Percentiles rank a stretch among this genome's conserved stretches.
phyloP scores from a whole-genome alignment of 345 rosid genomes.

The Brassica carinata region DNA sequence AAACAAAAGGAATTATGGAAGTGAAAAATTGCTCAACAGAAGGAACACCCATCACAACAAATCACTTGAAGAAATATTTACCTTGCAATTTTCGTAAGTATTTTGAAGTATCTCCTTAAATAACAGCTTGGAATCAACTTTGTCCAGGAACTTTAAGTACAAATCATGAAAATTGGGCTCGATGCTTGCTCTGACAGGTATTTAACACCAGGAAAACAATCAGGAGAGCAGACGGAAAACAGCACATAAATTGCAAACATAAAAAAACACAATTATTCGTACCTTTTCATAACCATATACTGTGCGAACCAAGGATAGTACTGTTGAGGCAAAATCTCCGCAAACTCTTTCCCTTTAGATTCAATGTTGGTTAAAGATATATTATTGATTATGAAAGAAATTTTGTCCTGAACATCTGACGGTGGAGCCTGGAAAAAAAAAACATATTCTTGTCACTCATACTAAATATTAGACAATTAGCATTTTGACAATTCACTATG shows the following conservation, averaged over 20 bases:
- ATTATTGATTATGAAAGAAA: conserved; percentile 78
- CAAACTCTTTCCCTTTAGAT: conserved; percentile 68
- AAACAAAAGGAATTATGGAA: background rate
- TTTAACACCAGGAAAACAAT: background rate
- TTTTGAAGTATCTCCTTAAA: conserved; percentile 73
- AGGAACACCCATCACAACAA: background rate
- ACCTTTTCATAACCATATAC: conserved; percentile 96
- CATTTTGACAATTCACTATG: background rate
- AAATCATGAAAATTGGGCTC: conserved; percentile 86
- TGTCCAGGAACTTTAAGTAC: conserved; percentile 85
- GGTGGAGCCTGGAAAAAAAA: conserved; percentile 61
- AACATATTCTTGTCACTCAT: background rate
- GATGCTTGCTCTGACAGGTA: conserved; percentile 66
- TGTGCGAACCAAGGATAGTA: conserved; percentile 89
- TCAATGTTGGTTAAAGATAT: conserved; percentile 67
- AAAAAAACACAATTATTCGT: background rate
- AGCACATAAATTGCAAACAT: background rate
- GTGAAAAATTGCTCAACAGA: background rate
- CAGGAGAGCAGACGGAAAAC: background rate
- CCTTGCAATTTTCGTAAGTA: conserved; percentile 90
- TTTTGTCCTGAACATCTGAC: conserved; percentile 74
- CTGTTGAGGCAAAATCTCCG: conserved; percentile 66
- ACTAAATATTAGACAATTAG: background rate
- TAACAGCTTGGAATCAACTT: conserved; percentile 64
- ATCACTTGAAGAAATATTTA: conserved; percentile 27